Evolutionary conservation across 2,329 filamentous ascomycete species (phyloP), one percentile per base, ranked within the genome.

Genomic region (Curvularia eragrostidis): DNA sequence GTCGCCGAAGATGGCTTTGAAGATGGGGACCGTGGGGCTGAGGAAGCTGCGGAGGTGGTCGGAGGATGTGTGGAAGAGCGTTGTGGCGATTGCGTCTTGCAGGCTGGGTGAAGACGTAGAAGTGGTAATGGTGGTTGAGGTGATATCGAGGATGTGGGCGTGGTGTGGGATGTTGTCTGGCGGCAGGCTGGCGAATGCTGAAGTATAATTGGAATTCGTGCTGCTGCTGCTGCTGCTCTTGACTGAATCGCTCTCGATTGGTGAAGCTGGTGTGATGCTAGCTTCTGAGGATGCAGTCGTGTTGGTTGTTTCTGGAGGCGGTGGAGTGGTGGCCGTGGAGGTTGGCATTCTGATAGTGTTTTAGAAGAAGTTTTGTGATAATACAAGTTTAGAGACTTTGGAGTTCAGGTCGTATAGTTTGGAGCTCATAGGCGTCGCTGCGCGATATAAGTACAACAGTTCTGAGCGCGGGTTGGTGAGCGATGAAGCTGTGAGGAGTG

Each of bases 1-100:
- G 18, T 62, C 63, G 1, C 63, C 53, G 36, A 67, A 61, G 0
- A 65, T 9, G 3, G 54, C 60, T 36, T 69, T 67, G 58, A 68
- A 65, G 0, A 26, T 54, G 39, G 59, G 28, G 1, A 62, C 38
- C 0, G 51, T 64, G 0, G 67, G 63, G 15, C 26, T 59, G 9
- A 68, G 39, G 21, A 69, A 68, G 0, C 15, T n/a, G 15, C 12
- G 50, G 43, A 1, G 38, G 30, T 1, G 67, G 60, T 0, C 28
- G 0, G 62, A 52, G 0, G 64, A 63, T 0, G 54, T 7, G 32
- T 49, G 58, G 48, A 48, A 62, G 0, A 69, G 64, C 0, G 60
- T 59, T 1, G 64, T 68, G 9, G 48, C 64, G 8, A 68, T 15
- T 1, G 63, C 63, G 38, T 69, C 60, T 44, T 69, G 62, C 0